Percentiles rank a stretch among this genome's conserved stretches.
phyloP scores from a whole-genome alignment of 1,284 basidiomycete species.

The Rhodotorula sp. region DNA sequence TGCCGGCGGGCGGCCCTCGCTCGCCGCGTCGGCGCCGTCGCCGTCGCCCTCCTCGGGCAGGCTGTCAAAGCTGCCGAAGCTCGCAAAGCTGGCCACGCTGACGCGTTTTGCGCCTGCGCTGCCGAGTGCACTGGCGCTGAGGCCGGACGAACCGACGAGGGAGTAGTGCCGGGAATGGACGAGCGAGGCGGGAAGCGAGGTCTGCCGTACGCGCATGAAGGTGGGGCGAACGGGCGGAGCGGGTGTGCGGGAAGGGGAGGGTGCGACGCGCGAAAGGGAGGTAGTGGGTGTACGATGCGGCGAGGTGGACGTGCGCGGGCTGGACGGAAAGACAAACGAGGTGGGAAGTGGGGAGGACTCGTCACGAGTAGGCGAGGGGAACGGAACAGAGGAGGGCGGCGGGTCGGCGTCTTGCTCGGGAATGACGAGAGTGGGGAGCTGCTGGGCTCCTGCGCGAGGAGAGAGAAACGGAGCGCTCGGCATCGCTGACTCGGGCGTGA shows the following conservation, averaged over 20 bases:
- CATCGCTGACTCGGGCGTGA: not conserved
- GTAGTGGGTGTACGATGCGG: too few relatives aligned
- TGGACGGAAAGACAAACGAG: not conserved
- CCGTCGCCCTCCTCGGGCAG: slow-evolving; percentile 38
- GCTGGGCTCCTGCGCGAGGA: not conserved
- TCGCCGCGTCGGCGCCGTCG: not conserved
- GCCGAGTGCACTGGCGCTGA: not conserved
- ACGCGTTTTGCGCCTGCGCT: slow-evolving; percentile 14
- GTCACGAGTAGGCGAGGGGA: not conserved
- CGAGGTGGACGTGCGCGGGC: not conserved
- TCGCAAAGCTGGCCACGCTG: slow-evolving; percentile 35
- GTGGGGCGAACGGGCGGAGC: not conserved
- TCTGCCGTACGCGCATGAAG: slow-evolving; percentile 12
- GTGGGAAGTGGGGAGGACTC: not conserved
- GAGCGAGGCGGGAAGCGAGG: slow-evolving; percentile 18
- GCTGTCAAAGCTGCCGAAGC: slow-evolving; percentile 39
- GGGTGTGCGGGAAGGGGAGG: not conserved
- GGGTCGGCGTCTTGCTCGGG: not conserved
- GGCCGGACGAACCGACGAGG: slow-evolving; percentile 7
- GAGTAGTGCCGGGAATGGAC: slow-evolving; percentile 24
- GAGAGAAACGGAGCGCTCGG: not conserved
- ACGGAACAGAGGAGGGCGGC: not conserved
- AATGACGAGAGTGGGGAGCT: not conserved
- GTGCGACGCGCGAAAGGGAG: not conserved
- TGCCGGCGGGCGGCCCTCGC: not conserved